Evolutionary conservation across 2,329 filamentous ascomycete genomes (phyloP).

Genomic region (Trichoderma harzianum): DNA sequence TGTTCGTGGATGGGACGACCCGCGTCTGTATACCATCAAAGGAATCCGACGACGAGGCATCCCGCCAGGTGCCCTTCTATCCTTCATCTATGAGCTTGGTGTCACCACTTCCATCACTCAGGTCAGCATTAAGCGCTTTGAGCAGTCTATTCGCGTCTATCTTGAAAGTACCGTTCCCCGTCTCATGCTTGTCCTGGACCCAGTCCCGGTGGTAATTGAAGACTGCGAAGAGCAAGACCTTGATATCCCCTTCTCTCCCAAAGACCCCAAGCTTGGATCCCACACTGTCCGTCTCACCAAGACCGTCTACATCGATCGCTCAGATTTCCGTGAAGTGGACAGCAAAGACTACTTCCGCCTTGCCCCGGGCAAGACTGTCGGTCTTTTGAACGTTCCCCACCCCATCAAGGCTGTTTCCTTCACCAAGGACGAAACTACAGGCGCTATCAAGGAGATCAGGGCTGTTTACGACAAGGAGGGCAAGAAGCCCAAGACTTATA

Average conservation of each 20-base stretch:
- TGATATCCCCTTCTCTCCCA: constrained; percentile 77
- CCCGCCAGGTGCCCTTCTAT: constrained; percentile 81
- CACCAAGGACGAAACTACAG: constrained; percentile 60
- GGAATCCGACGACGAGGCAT: constrained; percentile 80
- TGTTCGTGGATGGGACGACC: constrained; percentile 88
- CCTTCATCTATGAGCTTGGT: constrained; percentile 87
- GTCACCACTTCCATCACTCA: constrained; percentile 79
- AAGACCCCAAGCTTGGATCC: constrained; percentile 65
- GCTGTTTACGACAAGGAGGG: constrained; percentile 63
- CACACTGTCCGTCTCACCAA: constrained; percentile 65
- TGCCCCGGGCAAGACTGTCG: constrained; percentile 72
- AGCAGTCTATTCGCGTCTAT: constrained; percentile 79
- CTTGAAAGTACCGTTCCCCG: constrained; percentile 85
- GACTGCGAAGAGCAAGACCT: constrained; percentile 59
- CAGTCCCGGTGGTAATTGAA: constrained; percentile 77
- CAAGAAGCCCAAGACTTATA: constrained; percentile 70
- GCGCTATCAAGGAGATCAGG: constrained; percentile 62
- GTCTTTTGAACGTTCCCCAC: constrained; percentile 68
- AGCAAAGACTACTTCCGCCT: constrained; percentile 76
- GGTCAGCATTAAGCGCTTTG: constrained; percentile 79
- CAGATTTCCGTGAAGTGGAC: constrained; percentile 73
- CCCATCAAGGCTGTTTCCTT: constrained; percentile 69
- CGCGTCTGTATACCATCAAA: constrained; percentile 82
- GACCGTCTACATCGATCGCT: constrained; percentile 46
- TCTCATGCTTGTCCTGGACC: constrained; percentile 85